Conservation (phyloP, 495 filamentous ascomycete genomes). For the Aspergillus sclerotioniger region DNA sequence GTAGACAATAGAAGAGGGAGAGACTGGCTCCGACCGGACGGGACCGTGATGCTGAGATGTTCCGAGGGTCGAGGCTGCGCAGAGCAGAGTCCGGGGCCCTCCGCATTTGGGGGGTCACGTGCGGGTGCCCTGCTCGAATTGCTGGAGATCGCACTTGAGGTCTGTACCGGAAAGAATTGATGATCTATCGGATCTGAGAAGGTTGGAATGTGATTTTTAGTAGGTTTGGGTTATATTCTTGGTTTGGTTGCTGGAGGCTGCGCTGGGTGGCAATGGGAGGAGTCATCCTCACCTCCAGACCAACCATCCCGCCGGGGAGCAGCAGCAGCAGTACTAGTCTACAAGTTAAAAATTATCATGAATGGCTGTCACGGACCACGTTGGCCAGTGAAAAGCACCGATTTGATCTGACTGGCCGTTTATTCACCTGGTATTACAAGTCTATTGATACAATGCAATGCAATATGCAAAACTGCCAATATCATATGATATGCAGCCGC, state of each 20-base stretch:
- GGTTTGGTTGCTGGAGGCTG: too few species aligned
- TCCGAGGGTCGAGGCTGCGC: neutral
- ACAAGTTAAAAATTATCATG: neutral
- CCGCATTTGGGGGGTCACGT: conserved; percentile 40
- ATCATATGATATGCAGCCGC: neutral
- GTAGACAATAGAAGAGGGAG: too few species aligned
- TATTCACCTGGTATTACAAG: neutral
- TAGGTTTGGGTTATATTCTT: too few species aligned
- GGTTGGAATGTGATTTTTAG: neutral
- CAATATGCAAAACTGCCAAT: neutral
- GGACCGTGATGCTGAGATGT: neutral
- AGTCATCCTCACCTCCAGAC: too few species aligned
- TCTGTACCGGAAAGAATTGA: neutral
- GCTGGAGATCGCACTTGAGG: neutral
- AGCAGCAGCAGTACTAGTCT: neutral
- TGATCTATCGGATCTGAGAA: neutral
- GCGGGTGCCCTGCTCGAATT: neutral
- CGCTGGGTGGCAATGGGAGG: too few species aligned
- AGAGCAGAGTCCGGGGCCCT: conserved; percentile 21
- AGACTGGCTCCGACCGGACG: too few species aligned
- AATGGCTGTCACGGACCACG: neutral
- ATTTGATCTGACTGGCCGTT: neutral
- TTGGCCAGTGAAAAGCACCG: neutral
- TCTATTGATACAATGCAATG: conserved; percentile 5
- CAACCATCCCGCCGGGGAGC: neutral